Percentiles rank a stretch among this genome's conserved stretches.
Evolutionary conservation across 345 rosid species (phyloP).

Genomic region (Stellera chamaejasme): DNA sequence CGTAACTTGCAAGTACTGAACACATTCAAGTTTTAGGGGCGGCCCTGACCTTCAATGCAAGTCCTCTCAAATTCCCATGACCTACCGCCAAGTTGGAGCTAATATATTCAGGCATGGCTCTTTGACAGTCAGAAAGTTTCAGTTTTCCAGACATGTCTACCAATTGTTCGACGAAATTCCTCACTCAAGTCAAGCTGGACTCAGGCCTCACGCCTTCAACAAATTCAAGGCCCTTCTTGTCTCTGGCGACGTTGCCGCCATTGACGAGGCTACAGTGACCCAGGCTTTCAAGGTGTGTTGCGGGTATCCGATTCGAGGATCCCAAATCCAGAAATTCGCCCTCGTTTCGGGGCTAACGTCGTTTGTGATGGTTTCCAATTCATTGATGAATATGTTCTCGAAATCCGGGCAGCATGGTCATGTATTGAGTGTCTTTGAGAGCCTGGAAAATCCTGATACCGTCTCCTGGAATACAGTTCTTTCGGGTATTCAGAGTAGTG

Average conservation of each 20-base stretch:
- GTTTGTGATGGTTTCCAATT: slow-evolving; percentile 45
- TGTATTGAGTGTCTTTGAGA: slow-evolving; percentile 57
- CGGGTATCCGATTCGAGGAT: slow-evolving; percentile 38
- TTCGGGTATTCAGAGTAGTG: slow-evolving; percentile 53
- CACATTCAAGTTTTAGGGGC: too few relatives aligned
- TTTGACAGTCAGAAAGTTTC: not conserved
- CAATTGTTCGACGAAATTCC: slow-evolving; percentile 31
- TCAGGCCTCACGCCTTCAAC: slow-evolving; percentile 29
- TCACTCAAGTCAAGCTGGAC: slow-evolving; percentile 15
- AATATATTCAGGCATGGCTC: slow-evolving; percentile 12
- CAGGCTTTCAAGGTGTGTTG: slow-evolving; percentile 62
- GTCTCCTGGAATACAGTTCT: slow-evolving; percentile 92
- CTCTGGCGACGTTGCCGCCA: slow-evolving; percentile 13
- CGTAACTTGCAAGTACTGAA: too few relatives aligned
- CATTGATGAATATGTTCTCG: slow-evolving; percentile 63
- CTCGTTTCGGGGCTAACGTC: slow-evolving; percentile 53
- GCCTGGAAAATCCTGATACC: slow-evolving; percentile 49
- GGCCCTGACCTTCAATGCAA: too few relatives aligned
- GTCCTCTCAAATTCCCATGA: slow-evolving; percentile 13
- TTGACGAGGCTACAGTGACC: slow-evolving; percentile 51
- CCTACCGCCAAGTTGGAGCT: slow-evolving; percentile 12
- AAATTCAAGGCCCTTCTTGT: slow-evolving; percentile 33
- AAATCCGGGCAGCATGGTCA: slow-evolving; percentile 42
- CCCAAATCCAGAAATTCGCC: slow-evolving; percentile 70
- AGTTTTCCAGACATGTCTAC: slow-evolving; percentile 12